Percentiles rank a stretch among this genome's conserved stretches.
phyloP scores from a whole-genome alignment of 2,329 filamentous ascomycete genomes.

The Ustulina deusta region DNA sequence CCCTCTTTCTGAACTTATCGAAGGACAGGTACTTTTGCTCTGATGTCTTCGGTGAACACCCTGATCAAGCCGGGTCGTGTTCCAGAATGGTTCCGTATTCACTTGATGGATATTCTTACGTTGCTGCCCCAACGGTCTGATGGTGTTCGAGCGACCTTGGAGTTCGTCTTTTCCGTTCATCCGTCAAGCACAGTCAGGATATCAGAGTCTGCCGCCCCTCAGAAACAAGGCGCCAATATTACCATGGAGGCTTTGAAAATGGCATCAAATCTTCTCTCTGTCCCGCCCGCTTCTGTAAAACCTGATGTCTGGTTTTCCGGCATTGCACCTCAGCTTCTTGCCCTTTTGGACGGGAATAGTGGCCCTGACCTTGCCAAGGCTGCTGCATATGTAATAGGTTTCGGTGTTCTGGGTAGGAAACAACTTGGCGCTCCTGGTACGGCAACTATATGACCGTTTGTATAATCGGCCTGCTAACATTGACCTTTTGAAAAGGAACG shows the following conservation, averaged over 20 bases:
- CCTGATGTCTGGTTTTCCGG: constrained; percentile 70
- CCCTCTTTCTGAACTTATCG: constrained; percentile 45
- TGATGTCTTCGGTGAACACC: constrained; percentile 72
- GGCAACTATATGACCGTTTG: constrained; percentile 31
- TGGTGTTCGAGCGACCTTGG: constrained; percentile 75
- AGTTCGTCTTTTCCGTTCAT: constrained; percentile 78
- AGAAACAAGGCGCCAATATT: constrained; percentile 71
- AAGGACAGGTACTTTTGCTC: constrained; percentile 60
- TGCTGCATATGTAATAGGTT: constrained; percentile 72
- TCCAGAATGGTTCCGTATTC: constrained; percentile 69
- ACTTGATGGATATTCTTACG: constrained; percentile 69
- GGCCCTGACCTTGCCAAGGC: constrained; percentile 69
- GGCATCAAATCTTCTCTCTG: constrained; percentile 70
- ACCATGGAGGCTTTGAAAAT: constrained; percentile 76
- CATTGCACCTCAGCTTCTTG: constrained; percentile 71
- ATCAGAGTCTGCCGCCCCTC: constrained; percentile 58
- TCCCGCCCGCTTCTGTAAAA: constrained; percentile 66
- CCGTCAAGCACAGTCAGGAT: constrained; percentile 61
- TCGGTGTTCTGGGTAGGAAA: constrained; percentile 74
- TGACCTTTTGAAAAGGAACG: constrained; percentile 55
- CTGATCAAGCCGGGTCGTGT: constrained; percentile 71
- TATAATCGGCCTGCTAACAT: constrained; percentile 15
- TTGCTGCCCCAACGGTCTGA: constrained; percentile 70
- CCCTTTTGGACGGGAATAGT: constrained; percentile 70
- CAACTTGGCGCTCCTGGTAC: constrained; percentile 72